Evolutionary conservation across 2,329 filamentous ascomycete genomes (phyloP), one percentile per base, ranked within the genome.

Genomic region (Dothideomycetes sp.): DNA sequence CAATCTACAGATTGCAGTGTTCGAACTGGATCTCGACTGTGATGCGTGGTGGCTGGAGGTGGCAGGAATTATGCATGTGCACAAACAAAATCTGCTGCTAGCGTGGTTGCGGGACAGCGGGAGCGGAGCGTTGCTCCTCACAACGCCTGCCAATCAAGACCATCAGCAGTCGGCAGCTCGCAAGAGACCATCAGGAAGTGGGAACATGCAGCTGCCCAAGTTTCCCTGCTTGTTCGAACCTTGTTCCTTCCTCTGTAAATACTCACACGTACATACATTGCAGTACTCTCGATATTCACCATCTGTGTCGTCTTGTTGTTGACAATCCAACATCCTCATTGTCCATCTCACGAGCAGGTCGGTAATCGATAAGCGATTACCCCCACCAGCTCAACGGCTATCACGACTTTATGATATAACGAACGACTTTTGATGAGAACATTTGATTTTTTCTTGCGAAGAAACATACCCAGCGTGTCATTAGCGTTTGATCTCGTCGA

Each of bases 101-200:
- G 25, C 16, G 12, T 10, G 24, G 7, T 20, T 11, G 34, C 27
- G 27, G 17, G 35, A 28, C 15, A 18, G 13, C n/a, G 4, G 12
- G 35, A 24, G 17, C 23, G 15, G 25, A 28, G 25, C n/a, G 35
- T 39, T 39, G 35, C 35, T 39, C 18, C 27, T 19, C 22, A n/a
- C 35, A 39, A 39, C 35, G 25, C 35, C 35, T 31, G 35, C 35
- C 35, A 39, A 39, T 39, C 35, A 39, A 19, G 24, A 22, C 35
- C 27, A 39, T 31, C 17, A 30, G 27, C 13, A 18, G 19, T 39
- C 20, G 23, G 7, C 17, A 24, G 20, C 35, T 15, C 31, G 35
- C 35, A 31, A 39, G 35, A 13, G n/a, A n/a, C n/a, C n/a, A n/a
- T n/a, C n/a, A n/a, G 17, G 35, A n/a, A 20, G 19, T 28, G 35